Evolutionary conservation across 352 stramenopile genomes (phyloP), one percentile per base, ranked within the genome.

Genomic region (Phytophthora podocarpi): DNA sequence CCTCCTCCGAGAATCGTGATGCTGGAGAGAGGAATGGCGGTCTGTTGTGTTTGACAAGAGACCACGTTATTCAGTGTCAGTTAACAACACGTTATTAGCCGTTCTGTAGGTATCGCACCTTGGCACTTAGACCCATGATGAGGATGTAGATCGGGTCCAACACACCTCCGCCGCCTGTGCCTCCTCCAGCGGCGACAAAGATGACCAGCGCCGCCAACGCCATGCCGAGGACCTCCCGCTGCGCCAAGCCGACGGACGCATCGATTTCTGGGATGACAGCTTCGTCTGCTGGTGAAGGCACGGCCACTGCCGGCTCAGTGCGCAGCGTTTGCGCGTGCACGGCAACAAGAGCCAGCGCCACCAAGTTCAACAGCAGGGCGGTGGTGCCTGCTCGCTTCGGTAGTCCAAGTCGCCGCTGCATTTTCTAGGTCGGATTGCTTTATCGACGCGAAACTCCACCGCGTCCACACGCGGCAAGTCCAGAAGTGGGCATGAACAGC

Each of bases 91-190:
- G 21, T 18, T 16, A 43, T 18, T 24, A 18, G 47, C 18, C n/a
- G n/a, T n/a, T n/a, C n/a, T n/a, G n/a, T n/a, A n/a, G n/a, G 8
- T 6, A 39, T 21, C 56, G 18, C 24, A 78, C 77, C 59, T 85
- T 98, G 6, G 95, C 89, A 23, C 82, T 72, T 37, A 99, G 97
- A 8, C 79, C 79, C 65, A 98, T 88, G 36, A 98, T 82, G 18
- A 99, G 76, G 45, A 98, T 98, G 74, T 98, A 98, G 63, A 99
- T 97, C 20, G 97, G 96, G 37, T 98, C 93, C 11, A 99, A 67
- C 39, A 99, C 97, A 32, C 93, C 96, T 40, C 96, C 96, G 8
- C 94, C 94, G 21, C 96, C 91, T 1, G 95, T 97, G 41, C 91
- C 91, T 39, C 91, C 93, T 11, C 87, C 87, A 0, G 89, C 89